These are phyloP conservation scores for Arthrobotrys conoides DNA, from an alignment of 2,329 filamentous ascomycete genomes.

Conservation along the genomic window DNA sequence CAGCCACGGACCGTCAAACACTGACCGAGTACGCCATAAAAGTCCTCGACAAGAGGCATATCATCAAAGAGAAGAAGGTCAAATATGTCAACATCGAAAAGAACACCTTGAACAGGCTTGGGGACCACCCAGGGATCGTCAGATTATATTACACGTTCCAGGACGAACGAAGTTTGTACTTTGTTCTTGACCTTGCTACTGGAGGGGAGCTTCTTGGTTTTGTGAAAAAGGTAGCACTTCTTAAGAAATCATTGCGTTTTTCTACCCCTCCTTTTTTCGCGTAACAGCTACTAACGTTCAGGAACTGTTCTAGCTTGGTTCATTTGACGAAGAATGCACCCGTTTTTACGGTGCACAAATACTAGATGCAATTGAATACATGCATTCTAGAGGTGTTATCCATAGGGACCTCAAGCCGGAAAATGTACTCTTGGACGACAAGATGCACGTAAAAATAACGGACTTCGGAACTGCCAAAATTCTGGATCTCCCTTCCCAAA, in stretches of 20 bases:
- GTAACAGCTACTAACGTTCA: neutral
- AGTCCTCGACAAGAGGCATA: constrained; percentile 96
- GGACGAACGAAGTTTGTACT: constrained; percentile 95
- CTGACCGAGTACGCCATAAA: constrained; percentile 98
- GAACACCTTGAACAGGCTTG: constrained; percentile 94
- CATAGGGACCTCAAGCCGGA: constrained; percentile 97
- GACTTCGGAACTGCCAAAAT: constrained; percentile 99
- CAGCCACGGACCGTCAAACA: constrained; percentile 92
- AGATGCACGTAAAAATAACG: constrained; percentile 98
- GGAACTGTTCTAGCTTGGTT: constrained; percentile 75
- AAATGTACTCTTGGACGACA: constrained; percentile 92
- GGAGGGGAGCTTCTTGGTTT: constrained; percentile 93
- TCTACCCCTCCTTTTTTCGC: neutral
- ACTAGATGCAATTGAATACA: constrained; percentile 94
- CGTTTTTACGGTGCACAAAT: constrained; percentile 96
- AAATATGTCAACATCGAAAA: constrained; percentile 99
- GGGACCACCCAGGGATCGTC: constrained; percentile 95
- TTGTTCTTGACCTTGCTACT: constrained; percentile 92
- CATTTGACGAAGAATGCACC: constrained; percentile 95
- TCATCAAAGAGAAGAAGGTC: constrained; percentile 99
- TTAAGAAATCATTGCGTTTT: neutral
- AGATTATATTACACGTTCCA: constrained; percentile 99
- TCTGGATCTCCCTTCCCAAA: constrained; percentile 73
- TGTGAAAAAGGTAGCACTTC: constrained; percentile 75
- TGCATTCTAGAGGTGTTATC: constrained; percentile 96